Conservation (phyloP, 257 asterid genomes). For the Datura wrightii region DNA sequence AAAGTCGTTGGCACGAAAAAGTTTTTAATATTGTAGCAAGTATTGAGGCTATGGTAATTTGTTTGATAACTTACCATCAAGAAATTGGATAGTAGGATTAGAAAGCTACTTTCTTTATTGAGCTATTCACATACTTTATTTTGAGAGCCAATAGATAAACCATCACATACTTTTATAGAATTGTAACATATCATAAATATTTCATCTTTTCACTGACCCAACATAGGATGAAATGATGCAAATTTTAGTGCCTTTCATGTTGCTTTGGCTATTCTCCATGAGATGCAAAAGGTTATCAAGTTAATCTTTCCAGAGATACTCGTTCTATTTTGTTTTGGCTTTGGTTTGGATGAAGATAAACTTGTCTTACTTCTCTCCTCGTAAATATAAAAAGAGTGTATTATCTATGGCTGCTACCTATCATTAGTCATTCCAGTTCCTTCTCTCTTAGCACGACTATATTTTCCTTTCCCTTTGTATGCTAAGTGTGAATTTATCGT, state of each 20-base stretch:
- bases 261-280: neutral
- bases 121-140: conserved; percentile 5
- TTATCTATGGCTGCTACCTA: too few relatives aligned
- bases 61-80: neutral
- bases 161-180: neutral
- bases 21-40: neutral
- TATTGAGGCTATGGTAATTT: conserved; percentile 12
- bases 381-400: too few relatives aligned
- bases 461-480: too few relatives aligned
- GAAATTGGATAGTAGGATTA: neutral
- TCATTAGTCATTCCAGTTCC: too few relatives aligned
- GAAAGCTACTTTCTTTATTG: neutral
- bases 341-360: too few relatives aligned
- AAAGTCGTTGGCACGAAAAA: neutral
- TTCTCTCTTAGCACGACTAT: too few relatives aligned
- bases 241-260: neutral
- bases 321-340: too few relatives aligned
- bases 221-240: neutral
- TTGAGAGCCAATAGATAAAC: neutral
- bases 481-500: too few relatives aligned
- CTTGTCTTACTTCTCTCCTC: too few relatives aligned
- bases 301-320: conserved; percentile 15
- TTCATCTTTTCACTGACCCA: neutral
- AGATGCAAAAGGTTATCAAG: neutral
- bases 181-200: neutral